These are phyloP conservation scores for Ascochyta rabiei DNA, from an alignment of 2,329 filamentous ascomycete genomes.

Conservation along the genomic window DNA sequence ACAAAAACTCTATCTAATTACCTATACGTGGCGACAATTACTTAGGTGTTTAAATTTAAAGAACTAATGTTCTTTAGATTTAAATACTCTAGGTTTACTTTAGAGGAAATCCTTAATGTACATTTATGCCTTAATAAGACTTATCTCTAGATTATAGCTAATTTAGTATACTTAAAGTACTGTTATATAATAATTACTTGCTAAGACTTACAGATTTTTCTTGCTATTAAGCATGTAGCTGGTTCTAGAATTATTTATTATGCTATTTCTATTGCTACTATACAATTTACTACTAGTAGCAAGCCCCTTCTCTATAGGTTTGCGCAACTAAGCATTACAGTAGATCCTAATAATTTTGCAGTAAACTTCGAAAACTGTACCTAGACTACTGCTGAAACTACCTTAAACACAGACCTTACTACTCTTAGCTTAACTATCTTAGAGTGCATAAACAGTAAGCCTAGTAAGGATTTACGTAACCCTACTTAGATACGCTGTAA, in stretches of 20 bases:
- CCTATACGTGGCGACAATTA: constrained; percentile 5
- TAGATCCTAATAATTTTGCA: background rate
- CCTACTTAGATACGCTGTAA: constrained; percentile 5
- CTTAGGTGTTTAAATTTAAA: constrained; percentile 5
- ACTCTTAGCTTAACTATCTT: constrained; percentile 12
- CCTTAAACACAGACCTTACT: constrained; percentile 12
- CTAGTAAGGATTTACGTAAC: constrained; percentile 7
- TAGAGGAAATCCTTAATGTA: constrained; percentile 15
- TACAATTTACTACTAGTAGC: constrained; percentile 1
- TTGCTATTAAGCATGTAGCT: constrained; percentile 12
- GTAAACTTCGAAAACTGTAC: constrained; percentile 11
- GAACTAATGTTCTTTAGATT: constrained; percentile 3
- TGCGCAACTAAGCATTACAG: background rate
- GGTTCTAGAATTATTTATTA: constrained; percentile 12
- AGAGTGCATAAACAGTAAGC: constrained; percentile 17
- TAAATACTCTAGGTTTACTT: constrained; percentile 13
- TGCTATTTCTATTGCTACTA: constrained; percentile 4
- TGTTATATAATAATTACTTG: background rate
- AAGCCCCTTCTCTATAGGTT: background rate
- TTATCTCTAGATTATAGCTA: constrained; percentile 13
- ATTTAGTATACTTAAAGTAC: background rate
- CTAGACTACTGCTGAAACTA: background rate
- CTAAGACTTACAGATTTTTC: constrained; percentile 11
- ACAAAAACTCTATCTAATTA: constrained; percentile 5
- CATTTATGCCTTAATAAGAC: constrained; percentile 12